Percentiles rank a stretch among this genome's conserved stretches.
Conservation (phyloP, 352 stramenopile species). For the Phytophthora fragariaefolia region DNA sequence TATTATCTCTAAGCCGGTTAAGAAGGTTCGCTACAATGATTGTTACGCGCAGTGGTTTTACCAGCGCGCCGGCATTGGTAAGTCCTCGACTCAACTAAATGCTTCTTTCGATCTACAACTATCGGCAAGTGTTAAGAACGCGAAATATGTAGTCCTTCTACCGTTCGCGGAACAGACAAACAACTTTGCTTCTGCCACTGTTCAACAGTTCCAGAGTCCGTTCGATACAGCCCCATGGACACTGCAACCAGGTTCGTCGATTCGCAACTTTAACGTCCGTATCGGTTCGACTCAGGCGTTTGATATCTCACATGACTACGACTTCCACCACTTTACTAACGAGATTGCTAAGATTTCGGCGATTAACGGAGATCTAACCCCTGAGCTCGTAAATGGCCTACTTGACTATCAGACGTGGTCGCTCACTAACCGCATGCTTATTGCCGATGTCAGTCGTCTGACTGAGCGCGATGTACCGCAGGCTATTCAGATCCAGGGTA, state of each 20-base stretch:
- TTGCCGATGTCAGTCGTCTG: slow-evolving; percentile 23
- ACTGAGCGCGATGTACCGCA: slow-evolving; percentile 29
- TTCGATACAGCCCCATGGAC: not conserved
- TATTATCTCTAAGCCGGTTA: slow-evolving; percentile 13
- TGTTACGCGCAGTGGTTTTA: slow-evolving; percentile 13
- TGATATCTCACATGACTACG: slow-evolving; percentile 25
- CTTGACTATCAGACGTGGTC: slow-evolving; percentile 32
- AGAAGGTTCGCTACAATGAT: slow-evolving; percentile 20
- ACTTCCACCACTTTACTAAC: slow-evolving; percentile 23
- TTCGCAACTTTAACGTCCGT: slow-evolving; percentile 6
- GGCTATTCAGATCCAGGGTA: slow-evolving; percentile 23
- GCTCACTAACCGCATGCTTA: slow-evolving; percentile 18
- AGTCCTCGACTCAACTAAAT: not conserved
- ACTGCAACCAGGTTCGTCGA: not conserved
- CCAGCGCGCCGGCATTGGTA: slow-evolving; percentile 12
- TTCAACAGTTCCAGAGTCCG: not conserved
- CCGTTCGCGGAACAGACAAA: not conserved
- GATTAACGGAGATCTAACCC: slow-evolving; percentile 32
- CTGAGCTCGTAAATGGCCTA: slow-evolving; percentile 31
- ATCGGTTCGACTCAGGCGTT: slow-evolving; percentile 31
- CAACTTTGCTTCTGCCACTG: not conserved
- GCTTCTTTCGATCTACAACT: slow-evolving; percentile 10
- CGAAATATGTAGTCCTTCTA: not conserved
- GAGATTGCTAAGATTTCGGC: slow-evolving; percentile 27
- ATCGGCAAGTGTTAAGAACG: slow-evolving; percentile 12